Percentiles rank a stretch among this genome's conserved stretches.
Conservation (phyloP, 2,329 filamentous ascomycete species). For the Apiospora phragmitis region DNA sequence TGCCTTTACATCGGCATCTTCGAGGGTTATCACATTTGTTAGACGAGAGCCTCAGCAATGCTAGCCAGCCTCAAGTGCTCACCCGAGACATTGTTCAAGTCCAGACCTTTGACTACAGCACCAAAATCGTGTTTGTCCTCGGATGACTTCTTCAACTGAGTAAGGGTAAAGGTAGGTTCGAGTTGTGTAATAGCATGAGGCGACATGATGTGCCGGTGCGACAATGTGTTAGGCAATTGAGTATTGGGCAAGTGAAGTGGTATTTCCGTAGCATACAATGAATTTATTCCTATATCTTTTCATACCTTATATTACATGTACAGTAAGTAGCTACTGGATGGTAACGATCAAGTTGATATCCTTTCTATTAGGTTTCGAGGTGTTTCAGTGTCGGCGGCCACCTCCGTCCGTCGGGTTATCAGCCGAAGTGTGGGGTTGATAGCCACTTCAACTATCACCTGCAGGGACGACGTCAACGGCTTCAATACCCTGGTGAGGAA, state of each 20-base stretch:
- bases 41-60: background rate
- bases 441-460: background rate
- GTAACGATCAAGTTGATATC: no score
- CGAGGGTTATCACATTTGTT: background rate
- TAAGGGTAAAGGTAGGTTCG: slow-evolving; percentile 19
- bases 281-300: background rate
- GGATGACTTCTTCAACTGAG: slow-evolving; percentile 24
- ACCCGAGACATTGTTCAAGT: slow-evolving; percentile 38
- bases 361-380: background rate
- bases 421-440: background rate
- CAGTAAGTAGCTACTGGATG: no score
- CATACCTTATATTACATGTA: no score
- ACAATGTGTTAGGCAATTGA: background rate
- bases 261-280: background rate
- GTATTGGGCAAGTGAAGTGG: background rate
- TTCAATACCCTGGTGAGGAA: background rate
- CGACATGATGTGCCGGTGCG: background rate
- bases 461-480: background rate
- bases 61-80: slow-evolving; percentile 1
- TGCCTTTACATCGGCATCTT: slow-evolving; percentile 36
- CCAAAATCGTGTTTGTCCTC: slow-evolving; percentile 40
- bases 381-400: background rate
- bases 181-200: background rate
- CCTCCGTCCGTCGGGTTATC: background rate
- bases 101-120: slow-evolving; percentile 35